These are phyloP conservation scores for Elongisporangium undulatum DNA, from an alignment of 352 stramenopile species.

Conservation along the genomic window DNA sequence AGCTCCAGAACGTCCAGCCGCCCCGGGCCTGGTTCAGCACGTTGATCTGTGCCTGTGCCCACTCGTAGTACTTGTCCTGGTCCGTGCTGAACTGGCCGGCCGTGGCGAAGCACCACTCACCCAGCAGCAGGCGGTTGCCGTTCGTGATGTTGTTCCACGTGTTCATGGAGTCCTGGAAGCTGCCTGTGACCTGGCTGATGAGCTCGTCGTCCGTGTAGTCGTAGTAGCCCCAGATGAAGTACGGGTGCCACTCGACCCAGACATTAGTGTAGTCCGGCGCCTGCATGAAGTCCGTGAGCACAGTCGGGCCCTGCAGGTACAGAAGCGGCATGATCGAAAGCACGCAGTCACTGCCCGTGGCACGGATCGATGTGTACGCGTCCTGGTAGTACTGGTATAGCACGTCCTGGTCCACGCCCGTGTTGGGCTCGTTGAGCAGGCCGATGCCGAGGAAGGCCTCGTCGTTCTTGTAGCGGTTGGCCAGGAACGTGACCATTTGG, in stretches of 20 bases:
- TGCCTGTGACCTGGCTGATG: constrained; percentile 9
- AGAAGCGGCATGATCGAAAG: constrained; percentile 50
- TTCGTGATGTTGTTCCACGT: constrained; percentile 27
- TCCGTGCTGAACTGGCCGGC: constrained; percentile 52
- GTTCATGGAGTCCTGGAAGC: constrained; percentile 19
- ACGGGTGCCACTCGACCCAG: constrained; percentile 81
- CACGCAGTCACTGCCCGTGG: constrained; percentile 56
- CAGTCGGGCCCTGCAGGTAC: constrained; percentile 36
- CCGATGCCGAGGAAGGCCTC: constrained; percentile 72
- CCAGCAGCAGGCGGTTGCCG: constrained; percentile 49
- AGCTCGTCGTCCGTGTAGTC: constrained; percentile 41
- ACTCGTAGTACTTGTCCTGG: constrained; percentile 39
- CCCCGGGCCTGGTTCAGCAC: constrained; percentile 45
- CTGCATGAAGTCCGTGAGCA: constrained; percentile 50
- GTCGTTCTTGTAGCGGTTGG: constrained; percentile 60
- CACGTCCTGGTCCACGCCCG: constrained; percentile 37
- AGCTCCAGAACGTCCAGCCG: constrained; percentile 78
- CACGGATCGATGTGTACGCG: constrained; percentile 56
- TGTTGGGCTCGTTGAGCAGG: constrained; percentile 68
- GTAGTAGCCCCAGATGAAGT: constrained; percentile 83
- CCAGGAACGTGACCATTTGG: constrained; percentile 37
- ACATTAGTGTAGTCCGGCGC: constrained; percentile 60
- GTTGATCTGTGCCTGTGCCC: constrained; percentile 36
- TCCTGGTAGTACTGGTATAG: constrained; percentile 76
- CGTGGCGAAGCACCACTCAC: constrained; percentile 60